Conservation (phyloP, 2,329 filamentous ascomycete genomes). For the Alternaria incomplexa region DNA sequence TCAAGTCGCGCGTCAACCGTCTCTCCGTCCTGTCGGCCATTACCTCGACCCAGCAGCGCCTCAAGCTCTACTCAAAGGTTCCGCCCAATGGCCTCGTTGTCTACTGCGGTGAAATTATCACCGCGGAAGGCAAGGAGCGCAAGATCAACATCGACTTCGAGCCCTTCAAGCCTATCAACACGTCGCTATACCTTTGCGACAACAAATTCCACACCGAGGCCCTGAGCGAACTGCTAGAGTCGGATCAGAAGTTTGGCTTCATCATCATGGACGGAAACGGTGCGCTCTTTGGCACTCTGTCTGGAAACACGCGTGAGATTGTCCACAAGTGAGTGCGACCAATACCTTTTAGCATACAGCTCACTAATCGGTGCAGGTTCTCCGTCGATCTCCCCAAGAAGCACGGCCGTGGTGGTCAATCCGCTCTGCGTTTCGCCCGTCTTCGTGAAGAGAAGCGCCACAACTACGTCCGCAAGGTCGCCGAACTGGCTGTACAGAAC, state of each 20-base stretch:
- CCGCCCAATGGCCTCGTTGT: constrained; percentile 96
- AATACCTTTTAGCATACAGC: not conserved
- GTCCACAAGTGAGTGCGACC: constrained; percentile 73
- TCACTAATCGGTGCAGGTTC: constrained; percentile 57
- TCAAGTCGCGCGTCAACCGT: constrained; percentile 99
- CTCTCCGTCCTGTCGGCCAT: constrained; percentile 98
- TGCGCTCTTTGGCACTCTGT: constrained; percentile 93
- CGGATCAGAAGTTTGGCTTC: constrained; percentile 98
- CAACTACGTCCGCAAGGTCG: constrained; percentile 99
- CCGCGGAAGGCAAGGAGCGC: constrained; percentile 95
- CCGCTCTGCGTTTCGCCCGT: constrained; percentile 98
- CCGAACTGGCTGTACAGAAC: constrained; percentile 96
- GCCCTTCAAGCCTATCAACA: constrained; percentile 99
- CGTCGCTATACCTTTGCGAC: constrained; percentile 98
- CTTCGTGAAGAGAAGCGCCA: constrained; percentile 99
- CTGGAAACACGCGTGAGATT: constrained; percentile 95
- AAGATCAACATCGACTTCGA: constrained; percentile 99
- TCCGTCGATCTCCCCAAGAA: constrained; percentile 99
- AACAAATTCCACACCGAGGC: constrained; percentile 99
- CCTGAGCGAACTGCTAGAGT: constrained; percentile 94
- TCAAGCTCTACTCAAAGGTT: constrained; percentile 99
- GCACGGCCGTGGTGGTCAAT: constrained; percentile 99
- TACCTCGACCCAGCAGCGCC: constrained; percentile 97
- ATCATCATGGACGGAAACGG: constrained; percentile 99
- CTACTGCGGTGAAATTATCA: constrained; percentile 99